Base-by-base conservation (phyloP, 306 rosid genomes). In the Casuarina equisetifolia region DNA sequence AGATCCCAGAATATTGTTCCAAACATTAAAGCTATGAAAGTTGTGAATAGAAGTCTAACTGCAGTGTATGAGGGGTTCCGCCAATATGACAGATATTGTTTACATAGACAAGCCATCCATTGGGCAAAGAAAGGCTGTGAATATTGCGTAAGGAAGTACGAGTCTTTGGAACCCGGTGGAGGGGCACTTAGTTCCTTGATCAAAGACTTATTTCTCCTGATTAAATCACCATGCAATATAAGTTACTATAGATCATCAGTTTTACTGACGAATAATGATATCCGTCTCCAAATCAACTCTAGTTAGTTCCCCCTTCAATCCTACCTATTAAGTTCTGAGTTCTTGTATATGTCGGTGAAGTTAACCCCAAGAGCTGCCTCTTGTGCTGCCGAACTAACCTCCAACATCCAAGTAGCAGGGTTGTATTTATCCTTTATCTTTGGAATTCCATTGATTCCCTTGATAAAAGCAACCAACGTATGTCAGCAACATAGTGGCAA, bases 341-440 rank as follows among this genome's bases (percentile, higher is more conserved):
- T 83, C 83, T 74, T 89, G 87, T 85, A 92, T 68, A 81, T 35
- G 44, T 85, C 88, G 6, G 91, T 40, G 57, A 90, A 94, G 81
- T 79, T 85, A 53, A 94, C 75, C 64, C 89, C 89, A 54, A 89
- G 90, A 73, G 88, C 75, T 73, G 82, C 78, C 82, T 92, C 97
- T 79, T 89, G 90, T 19, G 87, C 89, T 68, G 88, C 81, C 77
- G 98, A 88, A 74, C 94, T 89, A 74, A 90, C 84, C 81, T 94
- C 97, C 86, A 94, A 76, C 97, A 90, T 90, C 98, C 98, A 94
- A 51, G 98, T 92, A n/a, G 97, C 97, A 80, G 98, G 98, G 78
- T 94, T 92, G 72, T 89, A 89, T 3, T 96, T 92, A 74, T 86
- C 91, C 79, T 80, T 90, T 44, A 90, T 92, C 76, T 89, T 90